Evolutionary conservation across 2,329 filamentous ascomycete genomes (phyloP).

Genomic region (Paracoccidioides lutzii): DNA sequence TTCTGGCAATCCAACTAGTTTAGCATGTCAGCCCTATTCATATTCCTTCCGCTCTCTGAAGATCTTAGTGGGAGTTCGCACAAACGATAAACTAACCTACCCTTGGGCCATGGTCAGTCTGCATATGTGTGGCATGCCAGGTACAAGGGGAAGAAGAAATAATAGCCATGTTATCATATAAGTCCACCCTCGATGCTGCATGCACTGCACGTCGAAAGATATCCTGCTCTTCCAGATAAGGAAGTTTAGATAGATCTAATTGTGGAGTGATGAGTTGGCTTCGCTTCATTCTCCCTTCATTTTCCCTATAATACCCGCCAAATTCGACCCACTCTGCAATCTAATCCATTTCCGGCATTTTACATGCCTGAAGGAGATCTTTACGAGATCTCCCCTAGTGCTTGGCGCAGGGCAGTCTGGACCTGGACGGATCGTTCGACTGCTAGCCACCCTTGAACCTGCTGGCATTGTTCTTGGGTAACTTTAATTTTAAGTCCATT

Average conservation of each 20-base stretch:
- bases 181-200: background rate
- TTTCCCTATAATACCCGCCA: background rate
- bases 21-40: background rate
- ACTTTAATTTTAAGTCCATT: conserved; percentile 13
- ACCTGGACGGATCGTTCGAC: conserved; percentile 29
- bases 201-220: background rate
- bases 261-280: background rate
- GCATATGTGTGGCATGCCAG: background rate
- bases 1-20: background rate
- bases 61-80: background rate
- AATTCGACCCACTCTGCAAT: background rate
- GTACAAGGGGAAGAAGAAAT: background rate
- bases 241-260: background rate
- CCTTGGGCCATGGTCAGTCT: background rate
- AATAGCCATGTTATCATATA: background rate
- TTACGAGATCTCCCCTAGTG: background rate
- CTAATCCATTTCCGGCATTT: background rate
- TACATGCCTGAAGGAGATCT: background rate
- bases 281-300: background rate
- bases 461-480: conserved; percentile 13
- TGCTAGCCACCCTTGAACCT: conserved; percentile 24
- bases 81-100: background rate
- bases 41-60: background rate
- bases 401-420: conserved; percentile 22
- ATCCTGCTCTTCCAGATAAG: background rate